Evolutionary conservation across 2,329 filamentous ascomycete genomes (phyloP), one percentile per base, ranked within the genome.

Genomic region (Trichophyton schoenleinii): DNA sequence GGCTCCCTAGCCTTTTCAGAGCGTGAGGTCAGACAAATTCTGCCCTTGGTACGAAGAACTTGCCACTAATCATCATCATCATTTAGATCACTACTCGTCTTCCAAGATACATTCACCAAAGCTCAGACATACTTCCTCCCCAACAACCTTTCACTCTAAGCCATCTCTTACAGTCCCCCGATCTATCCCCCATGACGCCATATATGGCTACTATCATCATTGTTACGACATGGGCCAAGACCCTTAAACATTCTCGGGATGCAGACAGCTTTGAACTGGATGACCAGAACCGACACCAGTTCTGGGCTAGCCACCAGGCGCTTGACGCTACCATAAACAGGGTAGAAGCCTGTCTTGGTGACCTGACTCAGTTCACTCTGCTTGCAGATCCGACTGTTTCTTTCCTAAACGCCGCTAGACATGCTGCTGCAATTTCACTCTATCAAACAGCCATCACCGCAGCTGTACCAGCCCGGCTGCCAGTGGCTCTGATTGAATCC

Each of bases 251-350:
- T 49, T 25, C 42, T n/a, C 58, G 58, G 49, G 28, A 36, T 25
- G 38, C 58, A 8, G 58, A 59, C 34, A 11, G 11, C 20, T 22
- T 20, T 13, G 58, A 59, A 22, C 28, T 59, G 9, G 42, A 59
- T 22, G 58, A 59, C n/a, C 58, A 59, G 48, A 44, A 20, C 22
- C 28, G 18, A 49, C 58, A 59, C 20, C 36, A 48, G 46, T 59
- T 59, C 28, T 59, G 58, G 58, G 28, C 42, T 15, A 59, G 44
- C 58, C 58, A 59, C 25, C 58, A 59, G 15, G 42, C 42, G 8
- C 44, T 59, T 36, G 58, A 59, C 15, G 46, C 22, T 18, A 59
- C 42, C 8, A 7, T 59, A 22, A 44, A 41, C 42, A 59, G 25
- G 34, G 44, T 59, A 18, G 58, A 59, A 28, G 25, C 58, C 42